Evolutionary conservation across 495 filamentous ascomycete genomes (phyloP).

Genomic region (Trichoderma gamsii): DNA sequence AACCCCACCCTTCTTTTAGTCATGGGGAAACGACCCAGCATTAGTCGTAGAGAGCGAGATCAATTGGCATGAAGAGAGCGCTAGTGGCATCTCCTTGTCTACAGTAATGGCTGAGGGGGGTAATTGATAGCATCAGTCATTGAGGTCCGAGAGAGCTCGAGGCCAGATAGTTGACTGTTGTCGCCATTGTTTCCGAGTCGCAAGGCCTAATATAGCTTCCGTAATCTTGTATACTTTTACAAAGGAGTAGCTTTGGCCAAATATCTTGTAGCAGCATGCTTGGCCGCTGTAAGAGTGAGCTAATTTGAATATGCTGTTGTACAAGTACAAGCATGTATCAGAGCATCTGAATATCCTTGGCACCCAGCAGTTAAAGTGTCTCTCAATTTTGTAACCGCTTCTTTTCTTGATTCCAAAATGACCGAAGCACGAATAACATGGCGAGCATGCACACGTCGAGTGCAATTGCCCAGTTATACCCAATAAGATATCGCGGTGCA

Average conservation of each 20-base stretch:
- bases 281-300: constrained; percentile 18
- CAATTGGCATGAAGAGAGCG: not conserved
- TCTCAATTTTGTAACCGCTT: not conserved
- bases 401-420: constrained; percentile 1
- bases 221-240: constrained; percentile 20
- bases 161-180: not conserved
- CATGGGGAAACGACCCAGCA: not conserved
- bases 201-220: constrained; percentile 16
- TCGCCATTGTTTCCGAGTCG: constrained; percentile 25
- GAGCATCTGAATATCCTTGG: not conserved
- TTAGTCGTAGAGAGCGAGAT: not conserved
- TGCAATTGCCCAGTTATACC: not conserved
- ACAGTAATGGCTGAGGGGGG: too few relatives aligned
- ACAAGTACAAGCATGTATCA: not conserved
- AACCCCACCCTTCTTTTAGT: constrained; percentile 5
- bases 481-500: not conserved
- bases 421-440: not conserved
- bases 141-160: too few relatives aligned
- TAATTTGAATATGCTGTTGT: not conserved
- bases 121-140: too few relatives aligned
- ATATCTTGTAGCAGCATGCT: not conserved
- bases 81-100: too few relatives aligned
- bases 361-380: not conserved
- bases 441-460: not conserved
- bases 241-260: constrained; percentile 6